Conservation (phyloP, 1,284 basidiomycete species). For the Rhodotorula glutinis region DNA sequence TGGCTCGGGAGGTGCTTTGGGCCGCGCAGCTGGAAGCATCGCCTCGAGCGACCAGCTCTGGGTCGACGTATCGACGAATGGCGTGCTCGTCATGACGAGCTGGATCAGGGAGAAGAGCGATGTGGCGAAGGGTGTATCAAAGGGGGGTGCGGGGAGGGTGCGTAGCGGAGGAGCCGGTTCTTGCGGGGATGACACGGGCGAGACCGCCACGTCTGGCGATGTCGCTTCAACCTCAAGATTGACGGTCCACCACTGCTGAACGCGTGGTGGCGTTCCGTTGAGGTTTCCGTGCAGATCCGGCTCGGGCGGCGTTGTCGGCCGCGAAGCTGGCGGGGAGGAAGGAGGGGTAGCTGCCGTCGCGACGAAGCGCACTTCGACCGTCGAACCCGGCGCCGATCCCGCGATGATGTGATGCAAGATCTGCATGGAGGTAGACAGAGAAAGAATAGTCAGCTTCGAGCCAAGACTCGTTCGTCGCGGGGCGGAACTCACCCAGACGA, state of each 20-base stretch:
- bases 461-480: background rate
- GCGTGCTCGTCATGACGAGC: slow-evolving; percentile 3
- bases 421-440: slow-evolving; percentile 55
- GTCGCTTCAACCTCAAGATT: slow-evolving; percentile 30
- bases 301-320: background rate
- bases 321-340: background rate
- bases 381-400: slow-evolving; percentile 66
- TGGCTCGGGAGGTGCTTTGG: slow-evolving; percentile 10
- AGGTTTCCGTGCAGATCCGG: slow-evolving; percentile 34
- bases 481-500: slow-evolving; percentile 68
- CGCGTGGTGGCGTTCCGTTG: slow-evolving; percentile 39
- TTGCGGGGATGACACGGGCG: slow-evolving; percentile 56
- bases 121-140: slow-evolving; percentile 23
- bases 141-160: slow-evolving; percentile 16
- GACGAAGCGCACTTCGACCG: slow-evolving; percentile 83
- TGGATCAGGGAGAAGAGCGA: slow-evolving; percentile 25
- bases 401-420: slow-evolving; percentile 76
- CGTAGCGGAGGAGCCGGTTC: slow-evolving; percentile 42
- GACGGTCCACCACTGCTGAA: slow-evolving; percentile 39
- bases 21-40: slow-evolving; percentile 25
- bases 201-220: slow-evolving; percentile 41
- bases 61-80: background rate
- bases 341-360: slow-evolving; percentile 51
- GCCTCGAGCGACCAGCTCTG: slow-evolving; percentile 28
- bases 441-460: slow-evolving; percentile 26